Base-by-base conservation (phyloP, 371 early-diverging fungal genomes). In the Mortierella sp. region DNA sequence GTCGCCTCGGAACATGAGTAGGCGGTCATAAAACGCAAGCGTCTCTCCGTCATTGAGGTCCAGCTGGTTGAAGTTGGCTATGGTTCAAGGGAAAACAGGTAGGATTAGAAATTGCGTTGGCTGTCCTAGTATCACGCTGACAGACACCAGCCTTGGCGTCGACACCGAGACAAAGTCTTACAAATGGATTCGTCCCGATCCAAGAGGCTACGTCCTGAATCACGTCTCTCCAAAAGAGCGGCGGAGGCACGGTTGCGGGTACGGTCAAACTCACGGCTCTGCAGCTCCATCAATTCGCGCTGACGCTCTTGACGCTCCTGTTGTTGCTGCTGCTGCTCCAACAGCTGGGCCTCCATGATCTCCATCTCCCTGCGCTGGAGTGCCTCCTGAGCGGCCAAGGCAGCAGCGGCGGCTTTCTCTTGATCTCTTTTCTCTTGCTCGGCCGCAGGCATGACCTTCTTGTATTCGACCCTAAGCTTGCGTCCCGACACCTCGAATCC, bases 401-500 rank as follows among this genome's bases (percentile, higher is more conserved):
- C 82, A 48, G 87, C 88, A 21, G 61, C 61, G 34, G 61, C 61
- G 2, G 80, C 77, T 51, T 87, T 88, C 50, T 88, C 88, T 87
- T 86, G 89, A 85, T 78, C 88, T 71, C 79, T 88, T 54, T 88
- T 89, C 71, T 89, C 88, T 71, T 87, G 88, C 73, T 88, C 89
- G 44, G 88, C 91, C 6, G 91, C 90, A 16, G 91, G 91, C 81
- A 92, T 87, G 72, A 91, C 89, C 75, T 94, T 94, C 79, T 96
- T 96, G 88, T 94, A 95, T 82, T 96, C 96, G 34, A 95, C 95
- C 79, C 93, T 92, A 67, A 96, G 89, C 84, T 93, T 94, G 50
- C 96, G 92, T 34, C 96, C 96, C 64, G 91, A 89, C 75, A 95
- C 89, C 44, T 93, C 91, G 50, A 94, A 86, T 13, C 95, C 94